Percentiles rank a stretch among this genome's conserved stretches.
Evolutionary conservation across 129 eudicot species (phyloP).

Genomic region (Escallonia rubra): DNA sequence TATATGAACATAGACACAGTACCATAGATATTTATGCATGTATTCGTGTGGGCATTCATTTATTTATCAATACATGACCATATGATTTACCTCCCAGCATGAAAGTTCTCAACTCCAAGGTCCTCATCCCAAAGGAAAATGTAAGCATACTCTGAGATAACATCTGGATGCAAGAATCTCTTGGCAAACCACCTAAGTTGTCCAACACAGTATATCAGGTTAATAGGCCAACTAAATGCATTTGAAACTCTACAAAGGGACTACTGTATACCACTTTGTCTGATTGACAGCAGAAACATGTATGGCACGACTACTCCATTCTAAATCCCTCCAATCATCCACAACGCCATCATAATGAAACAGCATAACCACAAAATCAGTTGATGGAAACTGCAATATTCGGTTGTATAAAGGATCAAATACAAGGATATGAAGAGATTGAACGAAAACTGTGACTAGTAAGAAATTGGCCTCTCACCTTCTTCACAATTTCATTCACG

Average conservation of each 20-base stretch:
- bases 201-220: not conserved
- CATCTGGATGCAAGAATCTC: constrained; percentile 83
- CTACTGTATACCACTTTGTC: constrained; percentile 63
- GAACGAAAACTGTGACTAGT: constrained; percentile 1
- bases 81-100: constrained; percentile 50
- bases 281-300: constrained; percentile 80
- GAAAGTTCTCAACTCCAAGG: constrained; percentile 82
- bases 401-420: constrained; percentile 1
- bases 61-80: not conserved
- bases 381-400: constrained; percentile 50
- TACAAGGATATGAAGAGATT: not conserved
- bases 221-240: not conserved
- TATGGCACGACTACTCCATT: constrained; percentile 76
- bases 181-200: constrained; percentile 90
- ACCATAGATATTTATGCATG: not conserved
- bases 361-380: constrained; percentile 69
- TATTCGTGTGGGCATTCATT: not conserved
- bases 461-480: constrained; percentile 33
- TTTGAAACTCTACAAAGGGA: not conserved
- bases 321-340: constrained; percentile 74
- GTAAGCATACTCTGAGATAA: constrained; percentile 67
- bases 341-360: constrained; percentile 87
- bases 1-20: too few relatives aligned
- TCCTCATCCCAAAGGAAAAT: constrained; percentile 97
- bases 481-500: constrained; percentile 69